Base-by-base conservation (phyloP, 345 rosid species). In the Camelina hispida region DNA sequence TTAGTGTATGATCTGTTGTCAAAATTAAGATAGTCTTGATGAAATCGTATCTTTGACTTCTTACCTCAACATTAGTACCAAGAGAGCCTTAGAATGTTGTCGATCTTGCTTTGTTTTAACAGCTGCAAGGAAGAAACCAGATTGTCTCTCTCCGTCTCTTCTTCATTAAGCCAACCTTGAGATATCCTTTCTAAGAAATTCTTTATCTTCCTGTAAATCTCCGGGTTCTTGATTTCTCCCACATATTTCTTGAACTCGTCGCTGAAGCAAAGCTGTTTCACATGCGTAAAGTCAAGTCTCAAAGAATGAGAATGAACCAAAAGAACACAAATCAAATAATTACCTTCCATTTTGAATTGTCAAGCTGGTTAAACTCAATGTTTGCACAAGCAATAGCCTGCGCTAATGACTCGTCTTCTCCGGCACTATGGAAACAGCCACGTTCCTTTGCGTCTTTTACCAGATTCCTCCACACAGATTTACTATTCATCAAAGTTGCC, bases 61-160 rank as follows among this genome's bases (percentile, higher is more conserved):
- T 35, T 65, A 91, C 97, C 91, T 91, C 93, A 61, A 94, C 79
- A 15, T 82, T 59, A 5, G 84, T 85, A 32, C 82, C 85, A 82
- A 55, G 77, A 43, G 10, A 84, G 47, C 4, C 56, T 70, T 15
- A 72, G 8, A 51, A 30, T 50, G 22, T 66, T 15, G 3, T 81
- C 84, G 37, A 82, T 87, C 80, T 84, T 86, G 69, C 80, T 85
- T 68, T 84, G 77, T 67, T 84, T 87, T 62, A 86, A 63, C 52
- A 86, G 14, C 40, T 68, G n/a, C 11, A 51, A 68, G 37, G 62
- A 71, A 34, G 62, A 15, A 68, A 68, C 62, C 34, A 20, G 17
- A 20, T 38, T 57, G 5, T 66, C 66, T 34, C 40, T 30, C 17
- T 65, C 66, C 4, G 57, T 20, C 15, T 73, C 48, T 22, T 54